Evolutionary conservation across 2,329 filamentous ascomycete genomes (phyloP).

Genomic region (Plectosphaerella sp.): DNA sequence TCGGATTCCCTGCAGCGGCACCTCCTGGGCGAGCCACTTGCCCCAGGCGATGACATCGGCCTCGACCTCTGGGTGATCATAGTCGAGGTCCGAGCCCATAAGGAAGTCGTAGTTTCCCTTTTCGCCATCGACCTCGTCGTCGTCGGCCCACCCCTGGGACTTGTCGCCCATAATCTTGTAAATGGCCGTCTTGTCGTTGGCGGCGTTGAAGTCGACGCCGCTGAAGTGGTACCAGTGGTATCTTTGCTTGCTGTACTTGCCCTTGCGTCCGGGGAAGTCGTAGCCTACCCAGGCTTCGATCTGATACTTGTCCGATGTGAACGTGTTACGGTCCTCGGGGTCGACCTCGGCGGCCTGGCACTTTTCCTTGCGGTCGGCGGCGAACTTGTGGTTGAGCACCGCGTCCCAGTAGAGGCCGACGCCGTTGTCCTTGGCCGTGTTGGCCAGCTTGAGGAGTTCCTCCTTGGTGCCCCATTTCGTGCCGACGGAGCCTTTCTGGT

Average conservation of each 20-base stretch:
- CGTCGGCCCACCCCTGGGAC: conserved; percentile 59
- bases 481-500: conserved; percentile 59
- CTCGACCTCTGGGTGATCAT: conserved; percentile 57
- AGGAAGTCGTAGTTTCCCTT: conserved; percentile 68
- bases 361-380: conserved; percentile 61
- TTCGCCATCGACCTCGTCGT: conserved; percentile 52
- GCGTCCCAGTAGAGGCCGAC: conserved; percentile 68
- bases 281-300: conserved; percentile 70
- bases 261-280: conserved; percentile 59
- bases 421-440: conserved; percentile 47
- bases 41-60: conserved; percentile 64
- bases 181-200: conserved; percentile 55
- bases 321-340: conserved; percentile 51
- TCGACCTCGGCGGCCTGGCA: conserved; percentile 63
- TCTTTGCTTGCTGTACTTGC: conserved; percentile 58
- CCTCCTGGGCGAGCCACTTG: conserved; percentile 57
- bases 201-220: conserved; percentile 64
- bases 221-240: conserved; percentile 70
- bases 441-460: conserved; percentile 52
- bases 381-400: conserved; percentile 73
- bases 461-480: conserved; percentile 70
- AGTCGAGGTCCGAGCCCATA: conserved; percentile 70
- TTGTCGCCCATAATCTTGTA: conserved; percentile 60
- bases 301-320: conserved; percentile 53
- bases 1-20: conserved; percentile 61